These are phyloP conservation scores for Venturia pyrina DNA, from an alignment of 2,329 filamentous ascomycete species.

Conservation along the genomic window DNA sequence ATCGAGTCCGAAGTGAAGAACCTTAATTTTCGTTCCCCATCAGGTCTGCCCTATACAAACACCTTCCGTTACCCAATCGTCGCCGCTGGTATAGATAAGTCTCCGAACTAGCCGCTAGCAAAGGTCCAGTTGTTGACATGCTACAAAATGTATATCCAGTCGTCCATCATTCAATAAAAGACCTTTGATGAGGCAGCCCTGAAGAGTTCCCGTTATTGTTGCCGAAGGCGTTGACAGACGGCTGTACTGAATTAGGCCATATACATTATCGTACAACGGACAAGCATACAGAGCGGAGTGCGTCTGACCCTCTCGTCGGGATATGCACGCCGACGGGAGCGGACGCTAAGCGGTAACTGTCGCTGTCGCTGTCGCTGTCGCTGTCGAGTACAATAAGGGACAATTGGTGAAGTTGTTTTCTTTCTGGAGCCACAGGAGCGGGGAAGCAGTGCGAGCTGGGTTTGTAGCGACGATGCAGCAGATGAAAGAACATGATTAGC, in stretches of 20 bases:
- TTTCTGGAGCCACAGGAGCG: not conserved
- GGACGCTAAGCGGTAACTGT: conserved; percentile 3
- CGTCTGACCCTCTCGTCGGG: not conserved
- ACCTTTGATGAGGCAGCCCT: not conserved
- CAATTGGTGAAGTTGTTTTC: not conserved
- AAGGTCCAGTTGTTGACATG: not conserved
- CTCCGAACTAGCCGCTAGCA: not conserved
- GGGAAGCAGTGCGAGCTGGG: not conserved
- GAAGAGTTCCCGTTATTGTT: too few species aligned
- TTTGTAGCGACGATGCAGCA: not conserved
- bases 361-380: not conserved
- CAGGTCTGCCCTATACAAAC: not conserved
- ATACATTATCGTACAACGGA: not conserved
- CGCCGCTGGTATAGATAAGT: not conserved
- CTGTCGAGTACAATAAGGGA: not conserved
- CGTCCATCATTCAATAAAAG: not conserved
- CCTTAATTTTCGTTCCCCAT: not conserved
- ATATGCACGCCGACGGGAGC: conserved; percentile 8
- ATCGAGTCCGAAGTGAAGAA: not conserved
- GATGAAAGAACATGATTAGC: not conserved
- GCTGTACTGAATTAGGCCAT: not conserved
- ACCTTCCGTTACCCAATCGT: not conserved
- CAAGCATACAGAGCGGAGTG: conserved; percentile 1
- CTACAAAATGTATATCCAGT: too few species aligned
- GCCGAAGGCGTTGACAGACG: not conserved